A percentile compares a stretch with the other conserved stretches of the same genome.
These are phyloP conservation scores for Globisporangium paddicum DNA, from an alignment of 352 stramenopile genomes.

Conservation along the genomic window DNA sequence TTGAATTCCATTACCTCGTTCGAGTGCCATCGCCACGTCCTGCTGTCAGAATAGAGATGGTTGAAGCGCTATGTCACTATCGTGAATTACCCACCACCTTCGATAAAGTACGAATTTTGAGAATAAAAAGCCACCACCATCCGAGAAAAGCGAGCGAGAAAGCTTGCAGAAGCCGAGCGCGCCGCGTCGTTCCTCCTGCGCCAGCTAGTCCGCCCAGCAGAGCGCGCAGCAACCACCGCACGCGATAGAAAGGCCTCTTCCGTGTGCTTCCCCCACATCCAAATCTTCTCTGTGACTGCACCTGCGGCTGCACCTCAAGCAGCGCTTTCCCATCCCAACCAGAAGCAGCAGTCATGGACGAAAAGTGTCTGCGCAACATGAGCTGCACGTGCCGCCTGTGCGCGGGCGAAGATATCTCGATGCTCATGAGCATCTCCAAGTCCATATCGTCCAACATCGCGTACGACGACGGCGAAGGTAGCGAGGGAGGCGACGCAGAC, in stretches of 20 bases:
- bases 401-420: slow-evolving; percentile 71
- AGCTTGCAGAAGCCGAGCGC: background rate
- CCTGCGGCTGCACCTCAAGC: background rate
- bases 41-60: background rate
- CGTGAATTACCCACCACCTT: background rate
- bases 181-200: background rate
- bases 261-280: background rate
- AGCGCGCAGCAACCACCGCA: background rate
- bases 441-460: slow-evolving; percentile 78
- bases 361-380: slow-evolving; percentile 85
- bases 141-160: background rate
- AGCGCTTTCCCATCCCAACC: background rate
- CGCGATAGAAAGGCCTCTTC: background rate
- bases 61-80: slow-evolving; percentile 5
- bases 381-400: slow-evolving; percentile 84
- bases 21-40: background rate
- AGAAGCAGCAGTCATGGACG: slow-evolving; percentile 36
- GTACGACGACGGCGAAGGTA: slow-evolving; percentile 50
- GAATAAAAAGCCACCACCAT: background rate
- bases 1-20: slow-evolving; percentile 1
- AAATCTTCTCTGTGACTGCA: background rate
- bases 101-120: slow-evolving; percentile 11
- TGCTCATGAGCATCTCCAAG: slow-evolving; percentile 74
- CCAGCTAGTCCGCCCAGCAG: background rate
- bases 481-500: slow-evolving; percentile 13